Conservation (phyloP, 257 asterid species). For the Plantago ovata region DNA sequence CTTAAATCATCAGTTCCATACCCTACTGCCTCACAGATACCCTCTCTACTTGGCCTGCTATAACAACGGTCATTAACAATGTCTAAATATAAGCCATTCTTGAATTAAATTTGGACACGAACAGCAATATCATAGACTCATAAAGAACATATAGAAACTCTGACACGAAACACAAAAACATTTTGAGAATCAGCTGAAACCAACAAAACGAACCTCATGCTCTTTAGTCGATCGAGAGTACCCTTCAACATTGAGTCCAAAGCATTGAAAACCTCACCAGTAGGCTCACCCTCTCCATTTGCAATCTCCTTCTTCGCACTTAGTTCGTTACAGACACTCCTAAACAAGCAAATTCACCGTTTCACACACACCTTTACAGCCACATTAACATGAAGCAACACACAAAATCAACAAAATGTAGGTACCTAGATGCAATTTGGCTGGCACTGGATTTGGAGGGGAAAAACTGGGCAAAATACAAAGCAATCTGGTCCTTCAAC, state of each 20-base stretch:
- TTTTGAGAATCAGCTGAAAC: constrained; percentile 9
- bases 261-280: constrained; percentile 60
- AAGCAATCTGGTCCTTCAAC: constrained; percentile 45
- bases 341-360: background rate
- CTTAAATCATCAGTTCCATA: too few relatives aligned
- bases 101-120: background rate
- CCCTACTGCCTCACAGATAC: too few relatives aligned
- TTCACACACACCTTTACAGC: constrained; percentile 23
- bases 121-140: too few relatives aligned
- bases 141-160: too few relatives aligned
- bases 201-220: constrained; percentile 54
- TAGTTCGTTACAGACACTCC: constrained; percentile 21
- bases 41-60: too few relatives aligned
- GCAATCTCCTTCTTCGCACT: constrained; percentile 36
- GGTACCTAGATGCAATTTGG: constrained; percentile 29
- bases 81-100: background rate
- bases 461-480: constrained; percentile 33
- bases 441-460: constrained; percentile 28
- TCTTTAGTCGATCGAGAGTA: constrained; percentile 72
- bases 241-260: constrained; percentile 65
- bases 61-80: too few relatives aligned
- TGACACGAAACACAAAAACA: too few relatives aligned
- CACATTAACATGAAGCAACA: too few relatives aligned
- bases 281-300: constrained; percentile 42
- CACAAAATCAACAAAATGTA: constrained; percentile 5